A percentile compares a stretch with the other conserved stretches of the same genome.
phyloP scores from a whole-genome alignment of 208 protist genomes.

The Leishmania lainsoni region DNA sequence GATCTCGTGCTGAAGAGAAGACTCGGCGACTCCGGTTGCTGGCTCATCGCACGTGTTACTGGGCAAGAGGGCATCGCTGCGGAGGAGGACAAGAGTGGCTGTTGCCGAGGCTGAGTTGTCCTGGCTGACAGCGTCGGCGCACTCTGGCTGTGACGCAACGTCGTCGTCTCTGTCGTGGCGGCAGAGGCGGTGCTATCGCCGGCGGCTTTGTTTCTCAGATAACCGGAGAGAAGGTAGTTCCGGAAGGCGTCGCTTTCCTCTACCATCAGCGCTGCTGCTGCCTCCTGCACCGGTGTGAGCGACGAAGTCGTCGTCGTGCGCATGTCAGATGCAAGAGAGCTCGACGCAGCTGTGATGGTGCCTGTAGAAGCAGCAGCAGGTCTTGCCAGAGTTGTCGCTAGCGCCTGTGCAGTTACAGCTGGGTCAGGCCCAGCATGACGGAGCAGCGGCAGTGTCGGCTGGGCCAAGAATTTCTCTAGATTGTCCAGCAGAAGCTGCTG shows the following conservation, averaged over 20 bases:
- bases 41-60: background rate
- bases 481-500: slow-evolving; percentile 36
- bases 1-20: background rate
- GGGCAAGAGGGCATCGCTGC: background rate
- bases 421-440: background rate
- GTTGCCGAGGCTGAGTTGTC: background rate
- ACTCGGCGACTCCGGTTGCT: background rate
- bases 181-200: background rate
- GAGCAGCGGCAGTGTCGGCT: slow-evolving; percentile 24
- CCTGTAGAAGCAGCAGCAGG: background rate
- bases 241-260: slow-evolving; percentile 28
- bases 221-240: slow-evolving; percentile 13
- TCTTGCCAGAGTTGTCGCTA: background rate
- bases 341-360: background rate
- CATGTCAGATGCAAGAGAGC: background rate
- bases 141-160: slow-evolving; percentile 13
- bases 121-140: background rate
- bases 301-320: background rate
- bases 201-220: slow-evolving; percentile 9
- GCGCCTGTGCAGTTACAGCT: background rate
- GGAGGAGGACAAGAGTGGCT: background rate
- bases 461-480: slow-evolving; percentile 39
- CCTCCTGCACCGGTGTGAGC: slow-evolving; percentile 19
- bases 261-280: slow-evolving; percentile 20
- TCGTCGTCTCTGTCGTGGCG: background rate